A percentile compares a stretch with the other conserved stretches of the same genome.
Conservation (phyloP, 2,329 filamentous ascomycete species). For the Acephala macrosclerotiorum region DNA sequence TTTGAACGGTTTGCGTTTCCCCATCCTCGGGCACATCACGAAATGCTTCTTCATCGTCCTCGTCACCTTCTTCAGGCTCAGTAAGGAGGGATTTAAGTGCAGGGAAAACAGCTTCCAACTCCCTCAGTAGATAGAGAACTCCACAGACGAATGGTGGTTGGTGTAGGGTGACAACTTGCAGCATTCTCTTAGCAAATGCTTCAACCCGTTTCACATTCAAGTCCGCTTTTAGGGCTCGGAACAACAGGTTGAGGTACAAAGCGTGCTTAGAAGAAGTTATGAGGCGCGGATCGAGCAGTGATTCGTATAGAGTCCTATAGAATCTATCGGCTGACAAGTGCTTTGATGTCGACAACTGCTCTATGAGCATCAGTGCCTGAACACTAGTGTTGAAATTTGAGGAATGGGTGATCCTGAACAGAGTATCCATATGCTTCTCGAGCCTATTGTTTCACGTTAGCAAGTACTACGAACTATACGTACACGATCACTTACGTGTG, state of each 20-base stretch:
- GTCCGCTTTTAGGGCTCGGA: constrained; percentile 87
- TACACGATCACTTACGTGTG: constrained; percentile 61
- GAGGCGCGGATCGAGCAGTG: constrained; percentile 87
- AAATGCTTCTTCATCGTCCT: constrained; percentile 63
- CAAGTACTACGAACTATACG: background rate
- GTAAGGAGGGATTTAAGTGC: constrained; percentile 80
- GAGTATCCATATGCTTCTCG: constrained; percentile 88
- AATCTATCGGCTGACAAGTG: constrained; percentile 88
- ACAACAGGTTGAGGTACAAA: constrained; percentile 91
- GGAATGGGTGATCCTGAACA: constrained; percentile 96
- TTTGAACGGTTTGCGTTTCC: constrained; percentile 39
- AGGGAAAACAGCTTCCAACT: constrained; percentile 81
- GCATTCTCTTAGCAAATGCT: constrained; percentile 91
- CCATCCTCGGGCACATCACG: constrained; percentile 69
- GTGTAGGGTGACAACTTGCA: constrained; percentile 87
- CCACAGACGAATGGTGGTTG: constrained; percentile 93
- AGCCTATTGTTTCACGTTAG: constrained; percentile 58
- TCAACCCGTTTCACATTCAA: constrained; percentile 91
- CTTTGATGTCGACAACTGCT: constrained; percentile 85
- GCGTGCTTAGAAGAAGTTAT: constrained; percentile 93
- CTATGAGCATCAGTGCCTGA: constrained; percentile 92
- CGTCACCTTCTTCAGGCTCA: constrained; percentile 79
- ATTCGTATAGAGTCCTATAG: constrained; percentile 95
- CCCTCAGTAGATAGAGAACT: constrained; percentile 86
- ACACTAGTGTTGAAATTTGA: constrained; percentile 99